Percentiles rank a stretch among this genome's conserved stretches.
Evolutionary conservation across 2,329 filamentous ascomycete genomes (phyloP).

Genomic region (Exophiala oligosperma): DNA sequence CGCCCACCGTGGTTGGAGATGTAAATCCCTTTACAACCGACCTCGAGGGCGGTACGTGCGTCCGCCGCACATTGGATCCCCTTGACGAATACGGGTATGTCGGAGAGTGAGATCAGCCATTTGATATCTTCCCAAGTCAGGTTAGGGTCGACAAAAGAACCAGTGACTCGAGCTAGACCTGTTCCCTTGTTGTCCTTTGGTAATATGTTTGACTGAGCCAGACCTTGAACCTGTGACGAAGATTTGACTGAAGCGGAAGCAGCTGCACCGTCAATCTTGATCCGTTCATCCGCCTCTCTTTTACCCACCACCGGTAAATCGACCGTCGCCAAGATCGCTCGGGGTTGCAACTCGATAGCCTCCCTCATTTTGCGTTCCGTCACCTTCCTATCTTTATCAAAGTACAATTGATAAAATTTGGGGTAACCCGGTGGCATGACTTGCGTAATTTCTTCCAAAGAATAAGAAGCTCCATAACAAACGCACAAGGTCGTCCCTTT

Average conservation of each 20-base stretch:
- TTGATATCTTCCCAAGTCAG: conserved; percentile 55
- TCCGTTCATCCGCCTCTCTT: conserved; percentile 58
- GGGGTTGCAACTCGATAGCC: conserved; percentile 49
- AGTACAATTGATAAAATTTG: conserved; percentile 58
- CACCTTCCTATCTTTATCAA: conserved; percentile 55
- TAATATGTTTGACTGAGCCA: no score
- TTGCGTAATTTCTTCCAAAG: conserved; percentile 53
- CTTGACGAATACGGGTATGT: conserved; percentile 58
- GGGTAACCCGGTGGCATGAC: conserved; percentile 31
- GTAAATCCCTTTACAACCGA: conserved; percentile 55
- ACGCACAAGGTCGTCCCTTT: conserved; percentile 41
- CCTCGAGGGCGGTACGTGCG: conserved; percentile 50
- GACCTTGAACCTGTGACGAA: no score
- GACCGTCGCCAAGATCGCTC: conserved; percentile 54
- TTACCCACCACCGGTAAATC: conserved; percentile 57
- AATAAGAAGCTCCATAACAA: conserved; percentile 61
- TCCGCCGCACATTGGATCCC: conserved; percentile 58
- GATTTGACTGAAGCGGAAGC: conserved; percentile 14
- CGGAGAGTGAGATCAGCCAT: conserved; percentile 51
- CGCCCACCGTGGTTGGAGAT: conserved; percentile 62
- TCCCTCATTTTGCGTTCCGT: conserved; percentile 51
- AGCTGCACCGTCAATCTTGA: conserved; percentile 34
- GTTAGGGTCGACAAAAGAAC: conserved; percentile 52
- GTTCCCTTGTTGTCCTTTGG: conserved; percentile 39
- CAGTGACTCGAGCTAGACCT: conserved; percentile 55